A percentile compares a stretch with the other conserved stretches of the same genome.
Evolutionary conservation across 139 green algal species (phyloP).

Genomic region (Chlamydomonas schloesseri): DNA sequence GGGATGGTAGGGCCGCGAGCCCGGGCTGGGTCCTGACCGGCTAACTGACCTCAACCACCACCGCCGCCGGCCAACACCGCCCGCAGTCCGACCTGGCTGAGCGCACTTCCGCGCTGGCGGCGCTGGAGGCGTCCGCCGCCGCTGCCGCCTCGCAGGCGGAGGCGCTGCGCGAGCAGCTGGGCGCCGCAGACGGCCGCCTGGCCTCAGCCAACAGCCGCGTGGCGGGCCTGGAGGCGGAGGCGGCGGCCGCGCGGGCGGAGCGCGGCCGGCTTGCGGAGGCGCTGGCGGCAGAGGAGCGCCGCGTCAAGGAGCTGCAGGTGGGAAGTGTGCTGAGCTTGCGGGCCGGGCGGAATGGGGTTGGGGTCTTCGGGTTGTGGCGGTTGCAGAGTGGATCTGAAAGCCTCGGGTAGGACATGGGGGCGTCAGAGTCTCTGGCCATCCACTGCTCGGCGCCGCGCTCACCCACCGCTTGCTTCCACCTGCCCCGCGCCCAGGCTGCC

Average conservation of each 20-base stretch:
- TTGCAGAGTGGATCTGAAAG: too few species aligned
- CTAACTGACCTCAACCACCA: too few species aligned
- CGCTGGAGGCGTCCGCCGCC: not conserved
- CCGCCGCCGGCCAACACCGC: too few species aligned
- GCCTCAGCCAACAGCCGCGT: not conserved
- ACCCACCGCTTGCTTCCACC: not conserved
- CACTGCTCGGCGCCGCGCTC: too few species aligned
- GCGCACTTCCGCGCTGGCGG: not conserved
- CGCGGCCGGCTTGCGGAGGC: not conserved
- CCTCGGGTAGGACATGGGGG: too few species aligned
- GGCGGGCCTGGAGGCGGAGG: not conserved
- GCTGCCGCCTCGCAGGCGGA: not conserved
- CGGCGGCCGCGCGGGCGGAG: not conserved
- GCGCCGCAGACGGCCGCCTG: not conserved
- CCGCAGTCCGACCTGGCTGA: conserved; percentile 8
- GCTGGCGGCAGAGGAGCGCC: conserved; percentile 12
- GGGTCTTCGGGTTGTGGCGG: too few species aligned
- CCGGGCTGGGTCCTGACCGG: too few species aligned
- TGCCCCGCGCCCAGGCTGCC: not conserved
- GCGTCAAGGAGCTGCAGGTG: conserved; percentile 22
- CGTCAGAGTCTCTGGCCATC: too few species aligned
- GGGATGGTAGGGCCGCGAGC: too few species aligned
- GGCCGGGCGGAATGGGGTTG: too few species aligned
- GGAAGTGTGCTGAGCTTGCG: not conserved
- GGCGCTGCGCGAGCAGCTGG: not conserved